Base-by-base conservation (phyloP, 1,284 basidiomycete species). In the Sanguinoderma infundibulare region DNA sequence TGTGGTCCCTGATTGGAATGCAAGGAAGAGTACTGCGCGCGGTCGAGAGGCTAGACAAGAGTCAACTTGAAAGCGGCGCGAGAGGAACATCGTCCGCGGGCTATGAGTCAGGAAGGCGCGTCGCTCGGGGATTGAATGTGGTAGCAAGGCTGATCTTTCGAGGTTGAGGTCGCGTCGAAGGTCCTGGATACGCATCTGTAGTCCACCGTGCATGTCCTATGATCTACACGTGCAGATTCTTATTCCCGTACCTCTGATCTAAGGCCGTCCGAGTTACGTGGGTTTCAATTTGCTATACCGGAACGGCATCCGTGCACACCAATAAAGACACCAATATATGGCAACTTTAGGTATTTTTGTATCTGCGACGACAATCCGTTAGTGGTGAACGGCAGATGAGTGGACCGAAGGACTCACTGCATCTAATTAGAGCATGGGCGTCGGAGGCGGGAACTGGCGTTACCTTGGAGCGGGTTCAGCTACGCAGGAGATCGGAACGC, bases 41-140 rank as follows among this genome's bases (percentile, higher is more conserved):
- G 50, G 51, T 52, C 50, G 53, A 26, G 34, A 47, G 42, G 52
- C 39, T 53, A 47, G 55, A 61, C 59, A 54, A 59, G 57, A 61
- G 57, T 55, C 55, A 60, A 57, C 35, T 55, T 47, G 53, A 46
- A 35, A 36, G 59, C 28, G 42, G 22, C 49, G 52, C 53, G 38
- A 42, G 38, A 32, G 5, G 20, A 26, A 32, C 52, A 40, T 57
- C 52, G 28, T 61, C 61, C 57, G 50, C 28, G 53, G 57, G 59
- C 51, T 30, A 28, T 63, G 64, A 66, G 61, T 66, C 64, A 66
- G 24, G 51, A 20, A 60, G 50, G 54, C 59, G 58, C 53, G 36
- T 62, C 54, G 22, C 30, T 51, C 49, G 57, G 59, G 20, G 51
- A 34, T 53, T 24, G 54, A 46, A 44, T 61, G 60, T 65, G 63